Base-by-base conservation (phyloP, 108 stramenopile species). In the Asterionellopsis glacialis region DNA sequence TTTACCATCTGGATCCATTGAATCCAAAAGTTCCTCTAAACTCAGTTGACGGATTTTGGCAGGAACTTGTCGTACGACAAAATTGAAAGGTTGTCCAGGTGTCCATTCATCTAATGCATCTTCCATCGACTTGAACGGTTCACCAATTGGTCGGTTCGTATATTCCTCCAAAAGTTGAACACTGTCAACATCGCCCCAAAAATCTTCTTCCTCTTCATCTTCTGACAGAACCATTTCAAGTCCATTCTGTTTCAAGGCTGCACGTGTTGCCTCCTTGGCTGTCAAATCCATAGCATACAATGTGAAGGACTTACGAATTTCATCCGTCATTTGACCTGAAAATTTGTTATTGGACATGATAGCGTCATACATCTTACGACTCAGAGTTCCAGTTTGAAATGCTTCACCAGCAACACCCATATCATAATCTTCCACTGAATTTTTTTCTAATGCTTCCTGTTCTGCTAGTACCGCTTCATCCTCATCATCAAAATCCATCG, bases 251-350 rank as follows among this genome's bases (percentile, higher is more conserved):
- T 71, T 59, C 59, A 93, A 69, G n/a, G 91, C 88, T 9, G 69
- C 84, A 58, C 68, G 63, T n/a, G 80, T 79, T 14, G 85, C 91
- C 64, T 93, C 87, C 55, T 89, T 89, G 27, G 91, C 91, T 27
- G 79, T 80, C 43, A 81, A 78, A 65, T 93, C 91, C 87, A 93
- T 89, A 7, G 85, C 74, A 65, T 79, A 87, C 10, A 87, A 22
- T 22, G 51, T 60, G 49, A 81, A 87, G 1, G 80, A 57, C 22
- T 67, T 48, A 5, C 52, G 25, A 40, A 88, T 64, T 33, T 85
- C 85, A 24, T 69, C 61, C 11, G 65, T 71, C 41, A 85, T 70
- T 1, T 52, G 38, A 49, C 45, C 67, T 42, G 14, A 41, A 11
- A 14, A 56, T 22, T 70, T 51, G 33, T 54, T 44, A 25, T 56